Conservation (phyloP, 1,139 yeast species). For the Suhomyces wounanorum region DNA sequence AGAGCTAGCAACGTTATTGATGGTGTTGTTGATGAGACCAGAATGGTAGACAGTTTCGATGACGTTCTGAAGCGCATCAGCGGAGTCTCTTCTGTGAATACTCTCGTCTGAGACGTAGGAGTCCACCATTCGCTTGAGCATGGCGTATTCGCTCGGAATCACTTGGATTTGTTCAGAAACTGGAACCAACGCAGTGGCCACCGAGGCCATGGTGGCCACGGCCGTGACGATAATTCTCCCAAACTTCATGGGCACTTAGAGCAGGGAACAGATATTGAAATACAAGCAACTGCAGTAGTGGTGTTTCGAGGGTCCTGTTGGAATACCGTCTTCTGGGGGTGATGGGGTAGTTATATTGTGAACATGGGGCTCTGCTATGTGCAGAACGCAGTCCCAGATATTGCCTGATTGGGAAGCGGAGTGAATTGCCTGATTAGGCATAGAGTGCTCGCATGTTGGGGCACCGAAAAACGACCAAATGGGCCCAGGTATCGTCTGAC, state of each 20-base stretch:
- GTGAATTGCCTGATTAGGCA: constrained; percentile 4
- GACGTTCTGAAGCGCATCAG: constrained; percentile 10
- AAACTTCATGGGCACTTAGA: constrained; percentile 5
- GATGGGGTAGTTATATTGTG: constrained; percentile 3
- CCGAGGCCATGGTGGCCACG: constrained; percentile 4
- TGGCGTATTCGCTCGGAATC: neutral
- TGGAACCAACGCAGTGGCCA: constrained; percentile 2
- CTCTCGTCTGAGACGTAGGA: neutral
- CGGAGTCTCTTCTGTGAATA: constrained; percentile 22
- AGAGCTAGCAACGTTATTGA: constrained; percentile 33
- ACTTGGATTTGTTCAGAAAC: constrained; percentile 5
- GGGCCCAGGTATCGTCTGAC: neutral
- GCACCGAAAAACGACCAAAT: neutral
- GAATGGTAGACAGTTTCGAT: constrained; percentile 28
- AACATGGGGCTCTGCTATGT: neutral
- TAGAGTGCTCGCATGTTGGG: neutral
- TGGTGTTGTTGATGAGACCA: constrained; percentile 31
- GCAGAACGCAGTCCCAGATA: neutral
- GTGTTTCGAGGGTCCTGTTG: neutral
- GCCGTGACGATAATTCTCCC: constrained; percentile 1
- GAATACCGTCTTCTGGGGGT: neutral
- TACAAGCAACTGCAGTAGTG: neutral
- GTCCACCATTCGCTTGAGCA: constrained; percentile 6
- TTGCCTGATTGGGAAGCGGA: constrained; percentile 12
- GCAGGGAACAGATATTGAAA: neutral